These are phyloP conservation scores for Magnolia sinica DNA, from an alignment of 164 flowering plant species.

Conservation along the genomic window DNA sequence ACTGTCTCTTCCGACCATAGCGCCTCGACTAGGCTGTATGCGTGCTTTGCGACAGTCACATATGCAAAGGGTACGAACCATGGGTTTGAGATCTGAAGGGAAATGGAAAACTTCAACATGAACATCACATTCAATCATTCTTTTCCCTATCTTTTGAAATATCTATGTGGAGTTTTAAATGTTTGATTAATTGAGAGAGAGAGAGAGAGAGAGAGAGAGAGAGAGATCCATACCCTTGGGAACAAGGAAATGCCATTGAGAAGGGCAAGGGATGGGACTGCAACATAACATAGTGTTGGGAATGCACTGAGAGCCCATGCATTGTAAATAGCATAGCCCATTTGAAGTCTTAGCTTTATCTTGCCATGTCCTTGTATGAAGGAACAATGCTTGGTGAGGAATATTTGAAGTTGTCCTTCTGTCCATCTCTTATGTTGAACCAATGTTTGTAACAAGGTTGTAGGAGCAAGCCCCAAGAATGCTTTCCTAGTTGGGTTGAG, in stretches of 20 bases:
- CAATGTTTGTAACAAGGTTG: constrained; percentile 41
- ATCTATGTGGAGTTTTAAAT: no score
- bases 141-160: no score
- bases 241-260: constrained; percentile 54
- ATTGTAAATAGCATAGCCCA: constrained; percentile 45
- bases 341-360: constrained; percentile 40
- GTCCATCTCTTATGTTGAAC: constrained; percentile 67
- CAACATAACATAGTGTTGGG: constrained; percentile 45
- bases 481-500: constrained; percentile 38
- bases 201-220: no score
- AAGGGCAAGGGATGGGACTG: constrained; percentile 62
- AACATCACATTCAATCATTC: constrained; percentile 23
- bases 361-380: constrained; percentile 30
- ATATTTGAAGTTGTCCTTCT: constrained; percentile 31
- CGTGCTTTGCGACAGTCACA: constrained; percentile 27
- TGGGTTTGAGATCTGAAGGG: constrained; percentile 51
- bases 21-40: constrained; percentile 38
- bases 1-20: constrained; percentile 47
- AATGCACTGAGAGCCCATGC: constrained; percentile 54
- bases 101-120: constrained; percentile 11
- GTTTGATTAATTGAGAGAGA: no score
- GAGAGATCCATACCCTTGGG: constrained; percentile 22
- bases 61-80: constrained; percentile 67
- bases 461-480: constrained; percentile 57
- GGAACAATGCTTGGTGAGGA: constrained; percentile 27